A percentile compares a stretch with the other conserved stretches of the same genome.
These are phyloP conservation scores for Brassica nigra DNA, from an alignment of 345 rosid species.

Conservation along the genomic window DNA sequence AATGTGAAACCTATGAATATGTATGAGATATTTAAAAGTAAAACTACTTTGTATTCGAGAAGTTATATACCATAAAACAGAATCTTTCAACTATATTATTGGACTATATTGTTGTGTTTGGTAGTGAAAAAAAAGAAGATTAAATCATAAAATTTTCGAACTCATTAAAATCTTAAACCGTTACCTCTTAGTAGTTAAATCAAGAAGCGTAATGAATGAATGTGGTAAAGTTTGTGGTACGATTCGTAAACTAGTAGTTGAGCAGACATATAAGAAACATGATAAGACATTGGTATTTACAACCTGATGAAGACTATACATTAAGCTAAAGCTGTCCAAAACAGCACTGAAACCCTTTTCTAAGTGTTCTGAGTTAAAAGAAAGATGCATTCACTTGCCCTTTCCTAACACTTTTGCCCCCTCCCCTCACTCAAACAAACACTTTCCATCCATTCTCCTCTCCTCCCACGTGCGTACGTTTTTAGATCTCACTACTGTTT, in stretches of 20 bases:
- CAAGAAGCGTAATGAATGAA: background rate
- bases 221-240: conserved; percentile 22
- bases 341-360: conserved; percentile 15
- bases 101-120: too few species aligned
- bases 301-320: conserved; percentile 25
- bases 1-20: too few species aligned
- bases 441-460: background rate
- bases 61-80: too few species aligned
- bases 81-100: too few species aligned
- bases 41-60: too few species aligned
- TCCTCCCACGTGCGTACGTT: conserved; percentile 34
- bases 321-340: conserved; percentile 18
- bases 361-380: conserved; percentile 17
- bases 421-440: conserved; percentile 13
- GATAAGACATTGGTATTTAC: conserved; percentile 31
- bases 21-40: too few species aligned
- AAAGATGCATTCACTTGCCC: conserved; percentile 26
- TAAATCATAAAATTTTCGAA: too few species aligned
- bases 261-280: conserved; percentile 36
- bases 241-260: conserved; percentile 27
- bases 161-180: background rate
- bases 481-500: background rate
- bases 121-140: too few species aligned
- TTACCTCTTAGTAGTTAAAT: background rate
- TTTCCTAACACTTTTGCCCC: conserved; percentile 30